A percentile compares a stretch with the other conserved stretches of the same genome.
phyloP scores from a whole-genome alignment of 441 rosid genomes.

The Gossypium schwendimanii region DNA sequence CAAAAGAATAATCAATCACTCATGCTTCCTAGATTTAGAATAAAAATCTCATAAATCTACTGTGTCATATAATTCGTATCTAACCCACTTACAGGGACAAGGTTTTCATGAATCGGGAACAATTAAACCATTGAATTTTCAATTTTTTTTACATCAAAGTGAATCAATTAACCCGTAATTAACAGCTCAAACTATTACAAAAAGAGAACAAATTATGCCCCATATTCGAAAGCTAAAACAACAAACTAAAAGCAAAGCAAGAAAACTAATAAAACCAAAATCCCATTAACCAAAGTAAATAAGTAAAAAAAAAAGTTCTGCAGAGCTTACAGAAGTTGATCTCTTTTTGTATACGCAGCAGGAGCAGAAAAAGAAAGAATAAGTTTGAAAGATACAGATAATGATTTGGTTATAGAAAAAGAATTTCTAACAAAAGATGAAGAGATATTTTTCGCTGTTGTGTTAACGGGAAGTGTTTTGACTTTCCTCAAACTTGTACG shows the following conservation, averaged over 20 bases:
- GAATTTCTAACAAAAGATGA: too few species aligned
- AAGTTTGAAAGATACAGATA: background rate
- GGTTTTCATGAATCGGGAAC: background rate
- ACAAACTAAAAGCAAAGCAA: background rate
- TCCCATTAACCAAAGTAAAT: background rate
- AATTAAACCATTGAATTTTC: background rate
- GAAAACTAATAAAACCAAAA: background rate
- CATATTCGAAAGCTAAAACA: background rate
- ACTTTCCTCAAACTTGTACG: too few species aligned
- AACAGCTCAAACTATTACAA: background rate
- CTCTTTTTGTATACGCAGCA: background rate
- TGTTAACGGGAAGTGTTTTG: too few species aligned
- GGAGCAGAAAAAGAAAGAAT: background rate
- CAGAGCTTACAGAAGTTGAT: constrained; percentile 13
- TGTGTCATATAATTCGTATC: background rate
- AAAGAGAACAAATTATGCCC: background rate
- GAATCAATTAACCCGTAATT: constrained; percentile 7
- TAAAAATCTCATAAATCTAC: background rate
- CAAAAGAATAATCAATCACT: background rate
- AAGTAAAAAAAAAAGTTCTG: background rate
- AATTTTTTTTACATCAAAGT: background rate
- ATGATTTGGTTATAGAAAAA: too few species aligned
- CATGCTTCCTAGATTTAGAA: background rate
- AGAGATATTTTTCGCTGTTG: too few species aligned
- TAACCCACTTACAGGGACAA: background rate